Percentiles rank a stretch among this genome's conserved stretches.
phyloP scores from a whole-genome alignment of 2,329 filamentous ascomycete genomes.

The Fusarium papillatum region DNA sequence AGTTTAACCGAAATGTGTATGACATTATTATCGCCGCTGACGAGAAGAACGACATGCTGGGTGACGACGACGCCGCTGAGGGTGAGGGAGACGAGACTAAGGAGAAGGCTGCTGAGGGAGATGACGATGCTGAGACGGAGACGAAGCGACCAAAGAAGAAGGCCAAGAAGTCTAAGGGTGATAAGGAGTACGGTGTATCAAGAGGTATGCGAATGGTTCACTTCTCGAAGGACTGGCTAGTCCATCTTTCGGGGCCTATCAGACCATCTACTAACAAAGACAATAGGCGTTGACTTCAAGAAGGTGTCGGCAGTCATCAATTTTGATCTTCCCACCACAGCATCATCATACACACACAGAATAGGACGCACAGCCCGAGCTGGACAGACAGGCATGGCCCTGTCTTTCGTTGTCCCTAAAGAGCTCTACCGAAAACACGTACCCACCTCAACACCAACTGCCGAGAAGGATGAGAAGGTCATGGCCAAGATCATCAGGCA shows the following conservation, averaged over 20 bases:
- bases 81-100: conserved; percentile 59
- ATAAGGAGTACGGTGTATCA: conserved; percentile 95
- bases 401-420: conserved; percentile 93
- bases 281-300: conserved; percentile 86
- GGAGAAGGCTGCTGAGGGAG: conserved; percentile 26
- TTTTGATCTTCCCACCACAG: conserved; percentile 91
- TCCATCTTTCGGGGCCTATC: not conserved
- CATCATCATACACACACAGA: conserved; percentile 96
- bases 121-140: conserved; percentile 47
- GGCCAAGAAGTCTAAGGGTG: conserved; percentile 69
- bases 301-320: conserved; percentile 96
- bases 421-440: conserved; percentile 91
- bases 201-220: conserved; percentile 66
- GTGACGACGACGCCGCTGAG: conserved; percentile 64
- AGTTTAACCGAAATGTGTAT: conserved; percentile 97
- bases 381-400: conserved; percentile 91
- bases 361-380: conserved; percentile 95
- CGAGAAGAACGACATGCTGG: conserved; percentile 88
- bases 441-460: conserved; percentile 81
- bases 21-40: conserved; percentile 98
- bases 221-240: not conserved
- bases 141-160: conserved; percentile 49
- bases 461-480: conserved; percentile 88
- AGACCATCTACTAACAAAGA: conserved; percentile 28
- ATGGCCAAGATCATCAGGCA: conserved; percentile 84